Conservation (phyloP, 108 stramenopile genomes). For the Pelagomonas calceolata region DNA sequence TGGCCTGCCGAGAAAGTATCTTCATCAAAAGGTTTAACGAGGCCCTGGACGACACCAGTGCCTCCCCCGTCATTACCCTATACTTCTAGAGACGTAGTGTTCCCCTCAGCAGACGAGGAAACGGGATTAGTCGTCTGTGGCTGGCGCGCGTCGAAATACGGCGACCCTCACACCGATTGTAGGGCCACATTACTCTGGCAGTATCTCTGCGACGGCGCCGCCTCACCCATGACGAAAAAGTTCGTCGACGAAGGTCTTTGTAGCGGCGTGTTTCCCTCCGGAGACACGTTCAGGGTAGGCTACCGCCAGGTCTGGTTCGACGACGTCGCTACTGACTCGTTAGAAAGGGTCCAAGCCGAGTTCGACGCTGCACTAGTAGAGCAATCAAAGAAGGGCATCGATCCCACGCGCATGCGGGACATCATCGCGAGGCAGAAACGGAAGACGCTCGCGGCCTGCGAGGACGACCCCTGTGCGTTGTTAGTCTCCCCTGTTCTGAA, state of each 20-base stretch:
- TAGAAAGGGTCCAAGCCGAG: neutral
- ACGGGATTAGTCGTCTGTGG: neutral
- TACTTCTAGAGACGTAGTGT: neutral
- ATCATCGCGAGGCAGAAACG: neutral
- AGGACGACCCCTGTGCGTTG: neutral
- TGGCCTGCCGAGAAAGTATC: neutral
- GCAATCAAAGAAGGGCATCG: neutral
- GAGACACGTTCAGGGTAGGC: neutral
- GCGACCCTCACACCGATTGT: neutral
- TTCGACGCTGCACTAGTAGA: neutral
- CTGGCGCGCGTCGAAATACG: neutral
- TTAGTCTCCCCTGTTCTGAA: neutral
- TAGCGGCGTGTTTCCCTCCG: neutral
- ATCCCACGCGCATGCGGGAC: neutral
- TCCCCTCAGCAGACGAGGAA: neutral
- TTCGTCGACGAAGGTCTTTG: neutral
- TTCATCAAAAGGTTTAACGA: neutral
- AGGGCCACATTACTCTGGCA: neutral
- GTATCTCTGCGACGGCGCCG: neutral
- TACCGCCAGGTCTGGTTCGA: constrained; percentile 1
- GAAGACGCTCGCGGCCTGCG: neutral
- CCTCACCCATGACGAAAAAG: neutral
- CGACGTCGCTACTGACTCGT: neutral
- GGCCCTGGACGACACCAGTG: neutral
- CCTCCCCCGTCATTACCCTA: no score